phyloP scores from a whole-genome alignment of 495 filamentous ascomycete genomes.

The Aspergillus campestris region DNA sequence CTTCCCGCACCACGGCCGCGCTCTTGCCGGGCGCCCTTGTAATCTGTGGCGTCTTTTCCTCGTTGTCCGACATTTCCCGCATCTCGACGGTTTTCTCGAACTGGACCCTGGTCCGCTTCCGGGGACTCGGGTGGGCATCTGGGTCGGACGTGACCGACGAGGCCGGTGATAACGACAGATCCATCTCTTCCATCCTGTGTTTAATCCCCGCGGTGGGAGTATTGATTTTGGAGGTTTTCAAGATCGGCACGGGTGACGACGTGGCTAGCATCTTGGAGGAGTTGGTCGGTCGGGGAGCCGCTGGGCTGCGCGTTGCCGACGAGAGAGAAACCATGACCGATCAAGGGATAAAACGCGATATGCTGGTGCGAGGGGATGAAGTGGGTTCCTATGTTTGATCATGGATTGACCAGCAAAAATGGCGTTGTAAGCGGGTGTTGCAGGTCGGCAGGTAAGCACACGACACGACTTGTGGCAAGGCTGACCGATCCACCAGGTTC shows the following conservation, averaged over 20 bases:
- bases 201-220: conserved; percentile 19
- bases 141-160: conserved; percentile 28
- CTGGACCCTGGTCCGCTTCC: conserved; percentile 60
- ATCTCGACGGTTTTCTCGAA: conserved; percentile 68
- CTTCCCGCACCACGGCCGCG: conserved; percentile 52
- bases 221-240: conserved; percentile 30
- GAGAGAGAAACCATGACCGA: conserved; percentile 38
- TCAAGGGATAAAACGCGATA: conserved; percentile 3
- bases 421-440: neutral
- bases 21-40: conserved; percentile 48
- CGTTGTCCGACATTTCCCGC: conserved; percentile 18
- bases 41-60: conserved; percentile 3
- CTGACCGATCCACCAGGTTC: neutral
- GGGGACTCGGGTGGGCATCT: conserved; percentile 34
- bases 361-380: conserved; percentile 2
- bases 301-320: conserved; percentile 24
- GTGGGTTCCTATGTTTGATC: conserved; percentile 9
- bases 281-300: conserved; percentile 15
- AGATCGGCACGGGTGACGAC: conserved; percentile 34
- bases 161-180: conserved; percentile 29
- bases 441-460: conserved; percentile 5
- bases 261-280: conserved; percentile 26
- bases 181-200: conserved; percentile 35
- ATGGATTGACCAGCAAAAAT: conserved; percentile 8
- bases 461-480: conserved; percentile 6